These are phyloP conservation scores for Phytopythium kandeliae DNA, from an alignment of 352 stramenopile genomes.

Conservation along the genomic window DNA sequence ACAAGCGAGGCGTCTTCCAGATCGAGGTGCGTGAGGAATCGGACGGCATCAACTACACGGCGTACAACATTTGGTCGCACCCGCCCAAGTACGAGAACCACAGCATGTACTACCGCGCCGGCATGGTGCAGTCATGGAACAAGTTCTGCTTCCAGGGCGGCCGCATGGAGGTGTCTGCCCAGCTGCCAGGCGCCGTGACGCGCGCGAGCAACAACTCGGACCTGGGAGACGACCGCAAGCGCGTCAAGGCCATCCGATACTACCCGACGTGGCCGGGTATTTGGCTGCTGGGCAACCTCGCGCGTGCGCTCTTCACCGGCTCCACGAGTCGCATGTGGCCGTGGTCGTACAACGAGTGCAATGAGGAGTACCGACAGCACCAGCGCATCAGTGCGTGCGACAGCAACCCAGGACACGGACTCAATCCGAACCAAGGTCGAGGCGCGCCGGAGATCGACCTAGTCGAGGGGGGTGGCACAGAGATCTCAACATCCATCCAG, in stretches of 20 bases:
- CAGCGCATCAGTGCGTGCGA: constrained; percentile 74
- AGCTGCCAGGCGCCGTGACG: constrained; percentile 80
- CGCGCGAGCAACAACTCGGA: constrained; percentile 35
- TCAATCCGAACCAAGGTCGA: too few relatives aligned
- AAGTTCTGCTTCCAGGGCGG: constrained; percentile 46
- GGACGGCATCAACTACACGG: constrained; percentile 34
- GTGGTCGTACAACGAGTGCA: constrained; percentile 87
- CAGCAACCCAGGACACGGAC: constrained; percentile 75
- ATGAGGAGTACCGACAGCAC: constrained; percentile 20
- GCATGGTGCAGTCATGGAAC: constrained; percentile 74
- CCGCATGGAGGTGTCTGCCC: constrained; percentile 84
- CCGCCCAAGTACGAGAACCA: constrained; percentile 30
- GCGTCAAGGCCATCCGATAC: constrained; percentile 31
- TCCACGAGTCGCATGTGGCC: constrained; percentile 91
- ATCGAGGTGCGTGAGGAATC: constrained; percentile 29
- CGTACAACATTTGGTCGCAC: constrained; percentile 37
- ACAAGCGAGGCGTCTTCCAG: constrained; percentile 24
- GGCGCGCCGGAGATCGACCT: constrained; percentile 92
- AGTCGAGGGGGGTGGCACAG: constrained; percentile 61
- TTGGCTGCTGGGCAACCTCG: constrained; percentile 95
- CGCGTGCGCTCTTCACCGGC: constrained; percentile 89
- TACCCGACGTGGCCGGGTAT: constrained; percentile 92
- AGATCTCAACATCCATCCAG: constrained; percentile 83
- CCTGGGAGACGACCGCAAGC: constrained; percentile 26
- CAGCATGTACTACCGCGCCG: constrained; percentile 16